phyloP scores from a whole-genome alignment of 257 asterid genomes.

The Nicotiana paniculata region DNA sequence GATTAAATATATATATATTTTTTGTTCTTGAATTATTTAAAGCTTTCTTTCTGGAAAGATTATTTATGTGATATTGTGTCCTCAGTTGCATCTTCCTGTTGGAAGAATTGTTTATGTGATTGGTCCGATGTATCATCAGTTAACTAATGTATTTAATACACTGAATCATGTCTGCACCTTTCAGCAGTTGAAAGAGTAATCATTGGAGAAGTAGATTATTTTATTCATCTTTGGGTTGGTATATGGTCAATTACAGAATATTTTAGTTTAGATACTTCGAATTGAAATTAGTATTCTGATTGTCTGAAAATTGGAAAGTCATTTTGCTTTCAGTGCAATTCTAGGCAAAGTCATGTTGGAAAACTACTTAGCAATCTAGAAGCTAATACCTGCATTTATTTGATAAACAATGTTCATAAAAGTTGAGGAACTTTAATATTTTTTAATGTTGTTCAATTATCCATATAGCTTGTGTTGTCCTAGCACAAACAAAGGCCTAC shows the following conservation, averaged over 20 bases:
- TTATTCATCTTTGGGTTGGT: background rate
- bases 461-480: background rate
- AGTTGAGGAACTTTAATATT: background rate
- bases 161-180: background rate
- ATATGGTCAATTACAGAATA: background rate
- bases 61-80: no score
- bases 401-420: background rate
- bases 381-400: background rate
- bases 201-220: background rate
- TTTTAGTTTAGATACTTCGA: background rate
- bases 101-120: no score
- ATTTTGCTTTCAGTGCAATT: background rate
- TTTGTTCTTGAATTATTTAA: no score
- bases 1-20: no score
- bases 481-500: background rate
- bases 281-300: background rate
- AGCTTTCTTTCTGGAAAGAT: no score
- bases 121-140: no score
- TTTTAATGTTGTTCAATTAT: background rate
- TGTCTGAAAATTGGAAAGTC: background rate
- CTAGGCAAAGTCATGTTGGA: background rate
- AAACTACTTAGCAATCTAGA: background rate
- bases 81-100: no score
- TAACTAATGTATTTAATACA: no score
- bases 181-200: constrained; percentile 3